These are phyloP conservation scores for Fusarium haematococcum DNA, from an alignment of 2,329 filamentous ascomycete genomes.

Conservation along the genomic window DNA sequence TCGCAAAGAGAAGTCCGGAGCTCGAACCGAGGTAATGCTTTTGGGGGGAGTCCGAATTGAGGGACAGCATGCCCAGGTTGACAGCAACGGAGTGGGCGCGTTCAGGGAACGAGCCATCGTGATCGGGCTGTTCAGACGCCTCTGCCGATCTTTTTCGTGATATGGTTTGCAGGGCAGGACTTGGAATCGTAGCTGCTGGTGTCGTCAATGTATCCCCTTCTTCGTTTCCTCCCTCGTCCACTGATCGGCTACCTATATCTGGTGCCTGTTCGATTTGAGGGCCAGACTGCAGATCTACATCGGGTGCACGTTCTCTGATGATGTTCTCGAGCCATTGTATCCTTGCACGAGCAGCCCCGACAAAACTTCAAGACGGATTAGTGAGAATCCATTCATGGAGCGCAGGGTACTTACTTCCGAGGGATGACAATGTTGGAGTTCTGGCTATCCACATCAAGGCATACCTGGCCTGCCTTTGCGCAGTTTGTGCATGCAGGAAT, in stretches of 20 bases:
- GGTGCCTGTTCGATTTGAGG: conserved; percentile 3
- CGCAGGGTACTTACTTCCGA: conserved; percentile 43
- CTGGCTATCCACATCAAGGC: conserved; percentile 53
- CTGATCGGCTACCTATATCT: background rate
- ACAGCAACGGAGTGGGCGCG: conserved; percentile 46
- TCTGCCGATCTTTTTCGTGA: conserved; percentile 36
- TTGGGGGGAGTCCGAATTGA: conserved; percentile 53
- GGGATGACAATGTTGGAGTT: conserved; percentile 50
- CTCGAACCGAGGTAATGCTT: conserved; percentile 53
- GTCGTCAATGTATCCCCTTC: background rate
- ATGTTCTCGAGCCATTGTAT: conserved; percentile 30
- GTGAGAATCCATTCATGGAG: background rate
- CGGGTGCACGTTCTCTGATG: conserved; percentile 13
- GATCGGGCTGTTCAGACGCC: background rate
- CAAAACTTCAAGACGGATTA: conserved; percentile 4
- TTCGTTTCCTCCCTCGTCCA: conserved; percentile 10
- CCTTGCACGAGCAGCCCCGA: conserved; percentile 13
- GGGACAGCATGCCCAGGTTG: conserved; percentile 51
- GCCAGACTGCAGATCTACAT: conserved; percentile 15
- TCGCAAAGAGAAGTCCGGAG: conserved; percentile 51
- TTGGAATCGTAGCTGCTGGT: background rate
- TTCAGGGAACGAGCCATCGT: conserved; percentile 31
- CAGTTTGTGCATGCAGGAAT: conserved; percentile 53
- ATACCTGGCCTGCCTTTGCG: conserved; percentile 48
- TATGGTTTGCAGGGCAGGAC: conserved; percentile 29